These are phyloP conservation scores for Myxozyma mucilagina DNA, from an alignment of 805 yeast species.

Conservation along the genomic window DNA sequence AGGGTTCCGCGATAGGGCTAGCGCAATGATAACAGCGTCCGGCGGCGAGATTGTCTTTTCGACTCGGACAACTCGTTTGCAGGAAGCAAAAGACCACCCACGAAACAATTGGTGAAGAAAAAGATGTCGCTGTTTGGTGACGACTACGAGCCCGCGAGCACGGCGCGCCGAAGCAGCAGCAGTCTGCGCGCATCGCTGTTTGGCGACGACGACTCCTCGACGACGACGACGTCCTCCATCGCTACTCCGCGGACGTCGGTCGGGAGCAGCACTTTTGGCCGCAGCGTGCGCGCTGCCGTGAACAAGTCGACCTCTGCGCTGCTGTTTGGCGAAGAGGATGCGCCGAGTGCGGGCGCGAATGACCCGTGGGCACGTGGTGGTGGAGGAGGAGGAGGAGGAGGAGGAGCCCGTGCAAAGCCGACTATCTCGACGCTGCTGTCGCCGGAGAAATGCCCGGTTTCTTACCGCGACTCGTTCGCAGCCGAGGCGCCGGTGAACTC, in stretches of 20 bases:
- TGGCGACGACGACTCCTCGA: neutral
- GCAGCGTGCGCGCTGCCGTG: conserved; percentile 4
- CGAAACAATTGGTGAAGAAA: neutral
- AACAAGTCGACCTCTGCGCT: conserved; percentile 7
- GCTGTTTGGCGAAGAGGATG: conserved; percentile 18
- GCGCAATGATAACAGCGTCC: too few relatives aligned
- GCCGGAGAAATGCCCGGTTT: conserved; percentile 24
- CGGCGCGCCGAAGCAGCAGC: conserved; percentile 1
- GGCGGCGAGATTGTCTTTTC: too few relatives aligned
- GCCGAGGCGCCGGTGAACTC: conserved; percentile 33
- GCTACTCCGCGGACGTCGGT: conserved; percentile 17
- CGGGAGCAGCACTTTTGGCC: conserved; percentile 10
- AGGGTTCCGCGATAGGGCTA: too few relatives aligned
- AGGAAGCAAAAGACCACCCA: neutral
- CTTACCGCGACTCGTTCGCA: conserved; percentile 30
- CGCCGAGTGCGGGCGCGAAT: neutral
- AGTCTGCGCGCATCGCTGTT: conserved; percentile 20
- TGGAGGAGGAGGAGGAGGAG: neutral
- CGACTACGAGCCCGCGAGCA: conserved; percentile 31
- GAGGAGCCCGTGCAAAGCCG: conserved; percentile 20
- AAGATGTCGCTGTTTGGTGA: conserved; percentile 34
- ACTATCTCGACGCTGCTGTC: conserved; percentile 29
- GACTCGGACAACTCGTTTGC: too few relatives aligned
- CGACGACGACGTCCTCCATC: neutral
- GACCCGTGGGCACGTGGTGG: conserved; percentile 11